Evolutionary conservation across 2,329 filamentous ascomycete genomes (phyloP).

Genomic region (Pseudogymnoascus destructans): DNA sequence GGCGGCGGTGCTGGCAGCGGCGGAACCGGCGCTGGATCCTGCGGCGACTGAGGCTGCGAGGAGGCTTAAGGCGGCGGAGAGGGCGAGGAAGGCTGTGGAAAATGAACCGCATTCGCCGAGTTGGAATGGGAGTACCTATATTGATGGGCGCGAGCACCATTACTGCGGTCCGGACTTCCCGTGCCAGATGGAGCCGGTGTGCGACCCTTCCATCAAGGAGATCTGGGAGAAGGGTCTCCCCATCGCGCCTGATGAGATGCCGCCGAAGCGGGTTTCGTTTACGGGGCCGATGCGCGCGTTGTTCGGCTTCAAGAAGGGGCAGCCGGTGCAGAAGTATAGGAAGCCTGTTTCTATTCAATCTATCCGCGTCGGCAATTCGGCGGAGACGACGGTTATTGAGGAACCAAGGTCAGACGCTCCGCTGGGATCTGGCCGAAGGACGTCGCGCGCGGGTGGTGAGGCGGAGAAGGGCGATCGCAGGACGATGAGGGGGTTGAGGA

Average conservation of each 20-base stretch:
- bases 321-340: background rate
- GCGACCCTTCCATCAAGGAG: background rate
- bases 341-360: background rate
- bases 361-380: background rate
- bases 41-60: background rate
- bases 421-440: too few species aligned
- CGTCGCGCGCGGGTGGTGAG: background rate
- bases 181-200: background rate
- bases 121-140: background rate
- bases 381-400: background rate
- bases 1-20: background rate
- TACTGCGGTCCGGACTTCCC: background rate
- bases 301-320: background rate
- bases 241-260: background rate
- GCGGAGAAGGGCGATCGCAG: background rate
- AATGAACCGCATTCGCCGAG: constrained; percentile 1
- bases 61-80: background rate
- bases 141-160: background rate
- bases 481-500: background rate
- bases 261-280: background rate
- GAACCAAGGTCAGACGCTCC: background rate
- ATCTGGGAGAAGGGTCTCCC: background rate
- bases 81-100: background rate
- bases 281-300: background rate
- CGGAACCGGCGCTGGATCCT: background rate